Base-by-base conservation (phyloP, 768 basidiomycete genomes). In the Calocera cornea region DNA sequence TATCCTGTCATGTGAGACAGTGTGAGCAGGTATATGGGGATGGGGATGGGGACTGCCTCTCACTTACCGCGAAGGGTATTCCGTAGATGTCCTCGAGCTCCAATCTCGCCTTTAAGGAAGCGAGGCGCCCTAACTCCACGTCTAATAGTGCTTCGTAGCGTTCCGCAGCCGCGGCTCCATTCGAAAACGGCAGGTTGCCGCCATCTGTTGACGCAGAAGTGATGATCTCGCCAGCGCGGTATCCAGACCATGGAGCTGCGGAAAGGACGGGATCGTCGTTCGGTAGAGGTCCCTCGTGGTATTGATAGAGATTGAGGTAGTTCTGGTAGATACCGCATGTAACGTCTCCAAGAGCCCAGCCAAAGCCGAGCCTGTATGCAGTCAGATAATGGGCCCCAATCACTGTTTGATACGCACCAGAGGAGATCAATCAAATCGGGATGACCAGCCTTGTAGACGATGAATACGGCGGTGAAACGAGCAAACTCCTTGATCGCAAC, bases 11-110 rank as follows among this genome's bases (percentile, higher is more conserved):
- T 19, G 22, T 8, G n/a, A 34, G 24, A 49, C 67, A 19, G 38
- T 34, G 71, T 67, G 69, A 71, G 63, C 24, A n/a, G 47, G 5
- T 14, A 36, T n/a, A 50, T 49, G 60, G 14, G 44, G 49, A 14
- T 31, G 33, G 27, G 65, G 24, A 65, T n/a, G n/a, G n/a, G n/a
- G n/a, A n/a, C n/a, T n/a, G n/a, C n/a, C 64, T 44, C 24, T n/a
- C 12, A 85, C 87, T 70, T 75, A 90, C 89, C 54, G 92, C 85
- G 41, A 87, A 80, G 1, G 91, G 87, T n/a, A 88, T 75, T 1
- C 90, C 90, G 72, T 90, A 92, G 3, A 90, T 80, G 64, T 85
- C 84, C 73, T 92, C 90, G 41, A 93, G 76, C 68, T 92, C 91
- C 73, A 89, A 86, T 44, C 90, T 79, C 22, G 79, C 81, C 72